phyloP scores from a whole-genome alignment of 352 stramenopile genomes.

The Globisporangium spinosum region DNA sequence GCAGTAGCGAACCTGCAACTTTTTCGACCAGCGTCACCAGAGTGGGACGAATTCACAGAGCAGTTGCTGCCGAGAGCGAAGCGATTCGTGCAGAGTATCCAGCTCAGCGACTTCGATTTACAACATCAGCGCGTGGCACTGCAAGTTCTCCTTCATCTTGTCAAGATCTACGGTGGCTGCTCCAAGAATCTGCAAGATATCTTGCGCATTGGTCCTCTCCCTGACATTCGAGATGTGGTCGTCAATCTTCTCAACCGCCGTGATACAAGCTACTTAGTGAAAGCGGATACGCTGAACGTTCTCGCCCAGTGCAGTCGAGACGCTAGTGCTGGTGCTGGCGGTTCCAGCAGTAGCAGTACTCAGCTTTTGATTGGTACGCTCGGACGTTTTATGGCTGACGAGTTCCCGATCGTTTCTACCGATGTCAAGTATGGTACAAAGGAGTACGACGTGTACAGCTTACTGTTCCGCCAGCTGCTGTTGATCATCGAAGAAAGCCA shows the following conservation, averaged over 20 bases:
- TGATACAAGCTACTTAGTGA: conserved; percentile 51
- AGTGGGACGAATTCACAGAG: conserved; percentile 52
- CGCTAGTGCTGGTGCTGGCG: conserved; percentile 9
- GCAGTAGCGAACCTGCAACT: conserved; percentile 35
- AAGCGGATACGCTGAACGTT: conserved; percentile 49
- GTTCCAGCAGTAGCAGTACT: conserved; percentile 8
- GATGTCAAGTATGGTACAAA: conserved; percentile 60
- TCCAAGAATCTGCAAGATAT: conserved; percentile 25
- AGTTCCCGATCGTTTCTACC: conserved; percentile 73
- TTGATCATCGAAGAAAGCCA: conserved; percentile 51
- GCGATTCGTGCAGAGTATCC: conserved; percentile 35
- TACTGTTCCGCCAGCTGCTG: conserved; percentile 53
- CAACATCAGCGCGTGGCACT: conserved; percentile 39
- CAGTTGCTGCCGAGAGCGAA: conserved; percentile 39
- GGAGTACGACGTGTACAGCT: conserved; percentile 59
- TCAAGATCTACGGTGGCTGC: conserved; percentile 41
- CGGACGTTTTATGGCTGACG: conserved; percentile 52
- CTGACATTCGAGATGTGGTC: conserved; percentile 33
- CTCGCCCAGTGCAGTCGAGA: conserved; percentile 30
- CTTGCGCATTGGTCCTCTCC: conserved; percentile 32
- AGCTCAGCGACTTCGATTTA: conserved; percentile 20
- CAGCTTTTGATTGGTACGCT: conserved; percentile 33
- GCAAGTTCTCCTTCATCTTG: conserved; percentile 37
- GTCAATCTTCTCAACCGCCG: conserved; percentile 35
- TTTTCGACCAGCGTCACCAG: conserved; percentile 26